Conservation (phyloP, 2,329 filamentous ascomycete species). For the Fusarium transvaalense region DNA sequence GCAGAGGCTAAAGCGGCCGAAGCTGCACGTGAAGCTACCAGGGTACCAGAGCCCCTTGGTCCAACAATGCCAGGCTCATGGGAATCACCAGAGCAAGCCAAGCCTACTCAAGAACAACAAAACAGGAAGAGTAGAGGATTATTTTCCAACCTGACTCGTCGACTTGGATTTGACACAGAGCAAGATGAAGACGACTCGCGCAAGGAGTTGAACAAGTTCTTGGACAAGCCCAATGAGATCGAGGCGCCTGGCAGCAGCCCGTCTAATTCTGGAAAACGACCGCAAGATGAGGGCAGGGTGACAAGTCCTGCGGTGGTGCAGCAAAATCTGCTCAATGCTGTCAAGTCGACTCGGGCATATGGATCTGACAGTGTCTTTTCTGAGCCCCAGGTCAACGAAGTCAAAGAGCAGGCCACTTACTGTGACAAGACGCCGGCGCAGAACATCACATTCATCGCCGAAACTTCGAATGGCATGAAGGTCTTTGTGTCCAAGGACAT, state of each 20-base stretch:
- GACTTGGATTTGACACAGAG: conserved; percentile 74
- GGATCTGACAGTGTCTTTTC: conserved; percentile 80
- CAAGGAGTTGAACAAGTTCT: conserved; percentile 59
- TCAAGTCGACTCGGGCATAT: conserved; percentile 82
- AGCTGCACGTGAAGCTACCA: conserved; percentile 56
- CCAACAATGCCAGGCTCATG: conserved; percentile 81
- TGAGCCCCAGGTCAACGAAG: conserved; percentile 75
- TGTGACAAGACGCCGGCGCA: conserved; percentile 83
- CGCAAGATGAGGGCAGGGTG: conserved; percentile 63
- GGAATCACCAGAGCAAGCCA: conserved; percentile 69
- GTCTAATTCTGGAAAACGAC: conserved; percentile 28
- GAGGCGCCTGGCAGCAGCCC: conserved; percentile 32
- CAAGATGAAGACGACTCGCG: conserved; percentile 58
- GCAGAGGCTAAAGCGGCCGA: conserved; percentile 54
- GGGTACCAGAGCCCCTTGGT: conserved; percentile 57
- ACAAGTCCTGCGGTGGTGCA: conserved; percentile 72
- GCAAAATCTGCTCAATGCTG: conserved; percentile 80
- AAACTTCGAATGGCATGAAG: conserved; percentile 78
- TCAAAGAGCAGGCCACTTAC: conserved; percentile 87
- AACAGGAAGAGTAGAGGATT: conserved; percentile 65
- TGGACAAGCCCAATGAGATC: conserved; percentile 52
- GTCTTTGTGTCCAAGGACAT: conserved; percentile 76
- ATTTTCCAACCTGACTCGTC: conserved; percentile 76
- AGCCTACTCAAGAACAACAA: conserved; percentile 51
- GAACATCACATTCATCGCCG: conserved; percentile 77